A percentile compares a stretch with the other conserved stretches of the same genome.
phyloP scores from a whole-genome alignment of 2,329 filamentous ascomycete genomes.

The Colletotrichum incanum region DNA sequence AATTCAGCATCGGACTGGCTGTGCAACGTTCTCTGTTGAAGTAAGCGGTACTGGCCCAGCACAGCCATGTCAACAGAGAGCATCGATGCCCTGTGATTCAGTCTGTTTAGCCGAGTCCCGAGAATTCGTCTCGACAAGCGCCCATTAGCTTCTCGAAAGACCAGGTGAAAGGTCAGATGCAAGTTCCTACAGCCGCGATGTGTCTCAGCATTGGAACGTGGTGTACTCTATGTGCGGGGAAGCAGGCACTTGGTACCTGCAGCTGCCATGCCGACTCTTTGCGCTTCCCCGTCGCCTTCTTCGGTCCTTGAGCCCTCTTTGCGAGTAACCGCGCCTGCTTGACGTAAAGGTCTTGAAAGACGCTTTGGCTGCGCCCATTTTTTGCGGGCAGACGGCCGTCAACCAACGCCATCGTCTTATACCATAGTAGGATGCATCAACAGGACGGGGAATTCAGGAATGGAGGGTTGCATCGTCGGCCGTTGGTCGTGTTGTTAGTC shows the following conservation, averaged over 20 bases:
- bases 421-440: neutral
- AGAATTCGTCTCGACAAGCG: neutral
- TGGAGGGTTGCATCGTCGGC: constrained; percentile 1
- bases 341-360: neutral
- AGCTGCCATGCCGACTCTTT: constrained; percentile 22
- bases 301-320: neutral
- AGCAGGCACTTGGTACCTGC: constrained; percentile 38
- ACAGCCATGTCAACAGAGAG: neutral
- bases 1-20: too few relatives aligned
- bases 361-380: neutral
- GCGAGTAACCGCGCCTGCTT: neutral
- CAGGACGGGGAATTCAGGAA: neutral
- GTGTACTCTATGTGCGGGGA: constrained; percentile 17
- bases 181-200: neutral
- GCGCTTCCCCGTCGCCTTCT: neutral
- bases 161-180: neutral
- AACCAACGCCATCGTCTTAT: neutral
- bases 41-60: too few relatives aligned
- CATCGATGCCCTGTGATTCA: neutral
- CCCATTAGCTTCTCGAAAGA: neutral
- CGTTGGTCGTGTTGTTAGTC: neutral
- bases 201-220: neutral
- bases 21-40: too few relatives aligned
- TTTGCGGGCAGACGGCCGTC: neutral
- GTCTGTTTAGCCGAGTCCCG: neutral